phyloP scores from a whole-genome alignment of 1,284 basidiomycete species.

The Leucoagaricus sp. region DNA sequence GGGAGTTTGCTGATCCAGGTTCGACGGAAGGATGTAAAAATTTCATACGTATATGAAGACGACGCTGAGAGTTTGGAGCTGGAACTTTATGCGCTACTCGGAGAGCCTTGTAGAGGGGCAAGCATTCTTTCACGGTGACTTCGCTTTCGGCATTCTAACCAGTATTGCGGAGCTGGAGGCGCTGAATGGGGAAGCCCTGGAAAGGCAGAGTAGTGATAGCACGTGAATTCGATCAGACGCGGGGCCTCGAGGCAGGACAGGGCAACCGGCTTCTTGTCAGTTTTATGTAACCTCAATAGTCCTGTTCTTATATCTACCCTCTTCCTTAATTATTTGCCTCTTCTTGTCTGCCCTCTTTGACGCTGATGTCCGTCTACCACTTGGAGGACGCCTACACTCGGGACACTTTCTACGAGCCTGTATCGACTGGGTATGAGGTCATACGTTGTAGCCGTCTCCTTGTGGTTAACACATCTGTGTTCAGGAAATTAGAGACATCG shows the following conservation, averaged over 20 bases:
- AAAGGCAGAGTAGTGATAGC: slow-evolving; percentile 7
- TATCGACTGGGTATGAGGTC: slow-evolving; percentile 7
- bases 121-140: no score
- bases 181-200: neutral
- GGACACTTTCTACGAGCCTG: neutral
- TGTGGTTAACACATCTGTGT: neutral
- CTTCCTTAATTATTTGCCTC: slow-evolving; percentile 16
- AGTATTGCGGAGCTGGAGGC: neutral
- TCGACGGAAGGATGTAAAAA: neutral
- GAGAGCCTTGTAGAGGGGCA: no score
- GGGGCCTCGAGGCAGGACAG: slow-evolving; percentile 23
- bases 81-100: no score
- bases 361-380: slow-evolving; percentile 4
- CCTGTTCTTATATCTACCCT: slow-evolving; percentile 13
- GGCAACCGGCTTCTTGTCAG: slow-evolving; percentile 21
- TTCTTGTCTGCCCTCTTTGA: slow-evolving; percentile 19
- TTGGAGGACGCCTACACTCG: neutral
- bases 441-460: slow-evolving; percentile 3
- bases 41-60: neutral
- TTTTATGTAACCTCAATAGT: slow-evolving; percentile 23
- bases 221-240: slow-evolving; percentile 34
- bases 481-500: slow-evolving; percentile 45
- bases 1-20: slow-evolving; percentile 7
- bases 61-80: no score
- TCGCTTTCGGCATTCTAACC: neutral